Evolutionary conservation across 768 basidiomycete species (phyloP), one percentile per base, ranked within the genome.

Genomic region (Phaeotremella fagi): DNA sequence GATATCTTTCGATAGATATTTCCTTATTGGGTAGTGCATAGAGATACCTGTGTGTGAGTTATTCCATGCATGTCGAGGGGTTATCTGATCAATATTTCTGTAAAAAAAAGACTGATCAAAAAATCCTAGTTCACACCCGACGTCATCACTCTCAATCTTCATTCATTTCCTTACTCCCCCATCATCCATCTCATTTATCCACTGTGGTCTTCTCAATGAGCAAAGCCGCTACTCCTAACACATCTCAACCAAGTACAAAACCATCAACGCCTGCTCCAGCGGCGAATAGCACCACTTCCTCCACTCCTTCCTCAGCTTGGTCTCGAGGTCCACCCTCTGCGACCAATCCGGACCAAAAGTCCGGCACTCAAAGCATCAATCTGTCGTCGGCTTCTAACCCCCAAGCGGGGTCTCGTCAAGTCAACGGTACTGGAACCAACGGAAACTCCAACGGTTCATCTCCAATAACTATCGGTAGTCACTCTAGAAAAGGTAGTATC

Each of bases 211-310:
- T 6, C 22, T 64, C 59, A 88, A 92, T 92, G 90, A 92, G 87
- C 87, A 90, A 85, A 85, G 82, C 82, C 78, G 83, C 86, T 64
- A 82, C 85, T 76, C 80, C 82, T 78, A 79, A 81, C 81, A 77
- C 75, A 82, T 78, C 82, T 80, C 81, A 27, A 25, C 35, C 83
- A 85, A 78, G 78, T 85, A 75, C 75, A 80, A 79, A 82, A 83
- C 80, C 62, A 36, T 46, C 62, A 35, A 31, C 60, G 50, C 41
- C 37, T 41, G 42, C 56, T 28, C 48, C 57, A 23, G 50, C 54
- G 38, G 11, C 38, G 38, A 6, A 11, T 9, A 41, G 12, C 20
- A 12, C 9, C 38, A 11, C 22, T 20, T 12, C 6, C 18, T 7
- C 38, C 41, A 52, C 67, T 31, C 44, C 63, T 22, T 52, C 63